A percentile compares a stretch with the other conserved stretches of the same genome.
Evolutionary conservation across 176 grass and related monocot species (phyloP).

Genomic region (Lolium perenne): DNA sequence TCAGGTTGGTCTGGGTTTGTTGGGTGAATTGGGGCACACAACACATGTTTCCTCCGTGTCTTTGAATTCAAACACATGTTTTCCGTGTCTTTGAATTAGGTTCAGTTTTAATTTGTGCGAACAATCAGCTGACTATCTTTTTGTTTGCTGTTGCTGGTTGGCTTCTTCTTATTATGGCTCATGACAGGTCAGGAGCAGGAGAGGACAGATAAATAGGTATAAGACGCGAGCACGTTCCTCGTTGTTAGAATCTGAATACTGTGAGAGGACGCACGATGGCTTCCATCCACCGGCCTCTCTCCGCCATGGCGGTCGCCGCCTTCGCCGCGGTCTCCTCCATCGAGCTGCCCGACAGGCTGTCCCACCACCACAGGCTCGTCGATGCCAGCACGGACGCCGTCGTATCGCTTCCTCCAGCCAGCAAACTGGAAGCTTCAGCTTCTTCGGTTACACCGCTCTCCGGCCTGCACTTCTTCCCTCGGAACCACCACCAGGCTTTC

Average conservation of each 20-base stretch:
- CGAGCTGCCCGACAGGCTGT: constrained; percentile 60
- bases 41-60: not conserved
- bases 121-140: constrained; percentile 16
- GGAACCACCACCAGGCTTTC: not conserved
- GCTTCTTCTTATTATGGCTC: constrained; percentile 31
- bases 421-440: not conserved
- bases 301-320: constrained; percentile 68
- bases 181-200: constrained; percentile 11
- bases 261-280: constrained; percentile 54
- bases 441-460: constrained; percentile 30
- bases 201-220: not conserved
- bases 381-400: not conserved
- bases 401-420: not conserved
- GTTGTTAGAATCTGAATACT: constrained; percentile 13
- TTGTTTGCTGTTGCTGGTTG: not conserved
- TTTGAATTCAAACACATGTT: not conserved
- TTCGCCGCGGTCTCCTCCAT: constrained; percentile 71
- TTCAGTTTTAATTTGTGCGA: constrained; percentile 37
- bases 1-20: too few species aligned
- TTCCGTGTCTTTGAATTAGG: not conserved
- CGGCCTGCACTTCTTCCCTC: constrained; percentile 31
- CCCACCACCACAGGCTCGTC: constrained; percentile 49
- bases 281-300: constrained; percentile 76
- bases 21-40: constrained; percentile 23
- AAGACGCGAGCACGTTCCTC: constrained; percentile 15